These are phyloP conservation scores for Phytophthora cactorum DNA, from an alignment of 352 stramenopile genomes.

Conservation along the genomic window DNA sequence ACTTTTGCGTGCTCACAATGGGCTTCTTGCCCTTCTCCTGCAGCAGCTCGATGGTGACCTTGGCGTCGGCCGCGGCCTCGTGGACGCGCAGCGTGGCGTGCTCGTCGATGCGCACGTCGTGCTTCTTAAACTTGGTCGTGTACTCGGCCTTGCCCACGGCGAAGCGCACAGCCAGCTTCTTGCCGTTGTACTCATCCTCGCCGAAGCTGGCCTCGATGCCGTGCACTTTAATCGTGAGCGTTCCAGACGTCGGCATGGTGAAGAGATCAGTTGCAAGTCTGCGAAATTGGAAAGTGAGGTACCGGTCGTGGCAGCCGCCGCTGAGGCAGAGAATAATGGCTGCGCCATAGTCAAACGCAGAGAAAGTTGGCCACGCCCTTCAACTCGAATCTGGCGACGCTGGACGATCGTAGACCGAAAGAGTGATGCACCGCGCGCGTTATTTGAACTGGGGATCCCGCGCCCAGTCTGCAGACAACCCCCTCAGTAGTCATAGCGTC, in stretches of 20 bases:
- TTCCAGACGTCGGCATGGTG: conserved; percentile 45
- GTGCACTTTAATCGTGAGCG: conserved; percentile 44
- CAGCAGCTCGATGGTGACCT: conserved; percentile 27
- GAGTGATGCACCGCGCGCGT: conserved; percentile 33
- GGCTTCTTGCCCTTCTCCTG: conserved; percentile 41
- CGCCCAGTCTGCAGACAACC: conserved; percentile 11
- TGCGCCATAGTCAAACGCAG: conserved; percentile 1
- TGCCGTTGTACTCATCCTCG: conserved; percentile 19
- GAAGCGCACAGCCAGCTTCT: conserved; percentile 37
- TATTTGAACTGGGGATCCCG: conserved; percentile 2
- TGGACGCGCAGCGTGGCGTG: conserved; percentile 43
- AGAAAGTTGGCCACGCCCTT: neutral
- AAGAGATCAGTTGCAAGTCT: neutral
- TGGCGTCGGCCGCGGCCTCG: conserved; percentile 34
- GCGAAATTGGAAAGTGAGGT: conserved; percentile 37
- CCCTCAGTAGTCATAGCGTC: too few relatives aligned
- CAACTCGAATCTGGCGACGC: conserved; percentile 2
- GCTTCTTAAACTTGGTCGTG: conserved; percentile 36
- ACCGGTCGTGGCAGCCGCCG: neutral
- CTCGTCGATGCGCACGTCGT: conserved; percentile 42
- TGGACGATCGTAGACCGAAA: conserved; percentile 20
- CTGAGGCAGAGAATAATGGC: neutral
- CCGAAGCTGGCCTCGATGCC: conserved; percentile 38
- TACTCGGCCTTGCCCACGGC: conserved; percentile 28
- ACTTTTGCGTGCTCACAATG: conserved; percentile 45